phyloP scores from a whole-genome alignment of 441 rosid species.

The Brassica balearica region DNA sequence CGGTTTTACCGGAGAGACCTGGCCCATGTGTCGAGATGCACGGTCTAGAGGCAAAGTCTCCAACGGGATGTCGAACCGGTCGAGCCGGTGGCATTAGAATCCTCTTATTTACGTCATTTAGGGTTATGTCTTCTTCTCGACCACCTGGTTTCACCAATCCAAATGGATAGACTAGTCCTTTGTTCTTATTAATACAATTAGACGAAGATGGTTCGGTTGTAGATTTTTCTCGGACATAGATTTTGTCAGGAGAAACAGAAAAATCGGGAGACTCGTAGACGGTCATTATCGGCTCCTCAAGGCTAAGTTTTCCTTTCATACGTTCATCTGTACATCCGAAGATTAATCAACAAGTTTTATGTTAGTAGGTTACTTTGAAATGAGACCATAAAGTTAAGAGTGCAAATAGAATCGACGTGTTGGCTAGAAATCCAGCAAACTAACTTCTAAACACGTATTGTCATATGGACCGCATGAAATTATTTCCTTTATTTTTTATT shows the following conservation, averaged over 20 bases:
- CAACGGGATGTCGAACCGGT: conserved; percentile 93
- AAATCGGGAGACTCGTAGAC: conserved; percentile 40
- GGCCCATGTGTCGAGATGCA: conserved; percentile 64
- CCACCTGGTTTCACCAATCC: conserved; percentile 97
- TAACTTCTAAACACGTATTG: background rate
- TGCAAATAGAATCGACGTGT: background rate
- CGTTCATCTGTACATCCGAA: conserved; percentile 49
- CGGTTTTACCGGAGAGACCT: conserved; percentile 94
- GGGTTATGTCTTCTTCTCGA: conserved; percentile 72
- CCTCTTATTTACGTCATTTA: conserved; percentile 82
- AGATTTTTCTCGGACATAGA: conserved; percentile 32
- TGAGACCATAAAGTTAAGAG: background rate
- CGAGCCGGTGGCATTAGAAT: conserved; percentile 82
- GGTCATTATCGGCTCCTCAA: conserved; percentile 54
- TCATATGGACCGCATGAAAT: background rate
- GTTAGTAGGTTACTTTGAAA: conserved; percentile 1
- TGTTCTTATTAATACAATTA: conserved; percentile 42
- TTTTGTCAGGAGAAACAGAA: conserved; percentile 47
- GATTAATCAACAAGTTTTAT: background rate
- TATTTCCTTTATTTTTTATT: background rate
- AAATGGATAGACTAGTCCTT: conserved; percentile 80
- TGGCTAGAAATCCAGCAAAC: conserved; percentile 10
- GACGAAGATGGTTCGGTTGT: conserved; percentile 26
- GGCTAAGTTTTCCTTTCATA: conserved; percentile 48
- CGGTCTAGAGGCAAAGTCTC: conserved; percentile 84